phyloP scores from a whole-genome alignment of 306 rosid genomes.

The Casuarina cunninghamiana region DNA sequence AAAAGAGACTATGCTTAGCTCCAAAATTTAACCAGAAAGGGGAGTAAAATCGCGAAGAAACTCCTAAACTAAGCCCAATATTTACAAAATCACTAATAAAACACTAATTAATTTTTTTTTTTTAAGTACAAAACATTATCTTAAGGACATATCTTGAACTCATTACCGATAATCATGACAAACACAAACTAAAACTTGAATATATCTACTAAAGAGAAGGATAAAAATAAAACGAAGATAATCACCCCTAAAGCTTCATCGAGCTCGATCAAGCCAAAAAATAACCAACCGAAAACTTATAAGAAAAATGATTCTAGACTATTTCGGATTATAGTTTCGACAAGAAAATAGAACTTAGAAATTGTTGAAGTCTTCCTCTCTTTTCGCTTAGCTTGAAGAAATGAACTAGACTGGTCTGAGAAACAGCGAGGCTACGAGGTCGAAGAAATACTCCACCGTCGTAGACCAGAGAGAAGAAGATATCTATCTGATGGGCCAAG shows the following conservation, averaged over 20 bases:
- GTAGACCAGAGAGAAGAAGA: too few species aligned
- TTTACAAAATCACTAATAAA: too few species aligned
- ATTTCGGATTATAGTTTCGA: neutral
- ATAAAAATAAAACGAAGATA: neutral
- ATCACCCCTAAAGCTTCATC: constrained; percentile 40
- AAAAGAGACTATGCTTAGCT: neutral
- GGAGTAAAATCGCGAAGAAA: too few species aligned
- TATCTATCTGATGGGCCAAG: too few species aligned
- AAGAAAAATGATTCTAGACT: too few species aligned
- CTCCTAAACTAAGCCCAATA: too few species aligned
- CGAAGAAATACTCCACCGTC: too few species aligned
- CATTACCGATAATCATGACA: constrained; percentile 16
- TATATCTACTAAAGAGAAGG: neutral
- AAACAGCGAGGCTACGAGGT: neutral
- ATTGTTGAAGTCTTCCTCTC: neutral
- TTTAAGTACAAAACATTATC: too few species aligned
- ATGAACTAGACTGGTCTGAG: constrained; percentile 37
- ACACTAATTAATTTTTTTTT: too few species aligned
- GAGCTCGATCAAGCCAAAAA: constrained; percentile 46
- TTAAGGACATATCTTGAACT: neutral
- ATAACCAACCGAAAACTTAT: too few species aligned
- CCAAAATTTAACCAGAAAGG: too few species aligned
- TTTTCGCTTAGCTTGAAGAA: neutral
- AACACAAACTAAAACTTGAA: constrained; percentile 1
- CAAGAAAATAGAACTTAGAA: neutral